phyloP scores from a whole-genome alignment of 495 filamentous ascomycete genomes.

The Parachaetomium inaequale region DNA sequence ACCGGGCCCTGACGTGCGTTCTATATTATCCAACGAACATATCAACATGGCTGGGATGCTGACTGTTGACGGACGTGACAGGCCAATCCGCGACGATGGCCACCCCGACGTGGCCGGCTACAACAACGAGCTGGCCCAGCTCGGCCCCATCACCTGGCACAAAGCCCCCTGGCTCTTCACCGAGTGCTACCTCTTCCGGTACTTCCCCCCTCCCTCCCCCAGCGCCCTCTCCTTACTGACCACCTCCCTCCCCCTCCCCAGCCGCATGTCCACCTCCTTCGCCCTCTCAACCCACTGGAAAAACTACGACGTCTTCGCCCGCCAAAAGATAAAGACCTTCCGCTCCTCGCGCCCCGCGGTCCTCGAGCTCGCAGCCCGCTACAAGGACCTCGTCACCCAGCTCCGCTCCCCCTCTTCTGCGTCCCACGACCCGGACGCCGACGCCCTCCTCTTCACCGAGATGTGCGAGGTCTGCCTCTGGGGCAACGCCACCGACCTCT shows the following conservation, averaged over 20 bases:
- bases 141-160: slow-evolving; percentile 77
- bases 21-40: background rate
- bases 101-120: slow-evolving; percentile 72
- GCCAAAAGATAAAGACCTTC: slow-evolving; percentile 91
- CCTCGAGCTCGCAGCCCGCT: slow-evolving; percentile 83
- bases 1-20: slow-evolving; percentile 73
- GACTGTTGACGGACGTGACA: slow-evolving; percentile 33
- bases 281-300: slow-evolving; percentile 81
- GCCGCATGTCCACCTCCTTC: slow-evolving; percentile 74
- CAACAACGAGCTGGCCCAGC: slow-evolving; percentile 75
- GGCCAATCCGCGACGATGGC: slow-evolving; percentile 79
- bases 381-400: slow-evolving; percentile 73
- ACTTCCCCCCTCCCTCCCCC: background rate
- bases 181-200: slow-evolving; percentile 94
- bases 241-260: slow-evolving; percentile 29
- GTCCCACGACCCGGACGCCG: slow-evolving; percentile 60
- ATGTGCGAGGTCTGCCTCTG: slow-evolving; percentile 97
- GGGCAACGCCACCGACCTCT: slow-evolving; percentile 96
- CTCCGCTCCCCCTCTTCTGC: slow-evolving; percentile 40
- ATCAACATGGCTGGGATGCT: background rate
- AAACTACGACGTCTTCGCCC: slow-evolving; percentile 83
- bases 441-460: slow-evolving; percentile 76
- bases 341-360: slow-evolving; percentile 88
- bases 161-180: slow-evolving; percentile 80
- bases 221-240: background rate